Conservation (phyloP, 2,329 filamentous ascomycete species). For the Camptophora hylomeconis region DNA sequence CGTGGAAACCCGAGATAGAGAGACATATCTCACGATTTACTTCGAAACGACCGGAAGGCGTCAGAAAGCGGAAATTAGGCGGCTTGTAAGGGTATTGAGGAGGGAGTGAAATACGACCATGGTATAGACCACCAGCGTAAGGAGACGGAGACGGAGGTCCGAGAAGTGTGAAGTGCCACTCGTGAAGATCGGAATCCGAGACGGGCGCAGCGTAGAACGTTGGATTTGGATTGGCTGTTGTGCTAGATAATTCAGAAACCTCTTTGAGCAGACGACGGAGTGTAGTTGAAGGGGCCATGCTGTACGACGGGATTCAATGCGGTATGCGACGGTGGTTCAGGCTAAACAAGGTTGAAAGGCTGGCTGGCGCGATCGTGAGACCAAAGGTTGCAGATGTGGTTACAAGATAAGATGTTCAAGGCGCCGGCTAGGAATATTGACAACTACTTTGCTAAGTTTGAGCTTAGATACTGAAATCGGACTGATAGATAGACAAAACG, state of each 20-base stretch:
- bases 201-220: conserved; percentile 72
- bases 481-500: too few species aligned
- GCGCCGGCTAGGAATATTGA: too few species aligned
- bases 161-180: conserved; percentile 97
- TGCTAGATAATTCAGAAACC: conserved; percentile 68
- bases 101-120: conserved; percentile 86
- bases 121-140: conserved; percentile 76
- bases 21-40: conserved; percentile 95
- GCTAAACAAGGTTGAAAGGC: too few species aligned
- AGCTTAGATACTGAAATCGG: too few species aligned
- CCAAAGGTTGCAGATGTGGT: too few species aligned
- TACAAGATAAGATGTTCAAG: too few species aligned
- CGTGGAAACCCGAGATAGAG: conserved; percentile 85
- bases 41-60: conserved; percentile 84
- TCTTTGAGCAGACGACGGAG: conserved; percentile 51
- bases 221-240: conserved; percentile 60
- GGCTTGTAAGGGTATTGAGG: conserved; percentile 82
- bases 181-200: conserved; percentile 80
- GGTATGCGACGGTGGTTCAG: too few species aligned
- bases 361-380: too few species aligned
- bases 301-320: too few species aligned
- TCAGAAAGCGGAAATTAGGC: conserved; percentile 89
- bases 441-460: too few species aligned
- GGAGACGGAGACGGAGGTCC: conserved; percentile 68
- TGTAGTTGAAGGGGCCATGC: conserved; percentile 22